Evolutionary conservation across 306 rosid species (phyloP), one percentile per base, ranked within the genome.

Genomic region (Malus asiatica): DNA sequence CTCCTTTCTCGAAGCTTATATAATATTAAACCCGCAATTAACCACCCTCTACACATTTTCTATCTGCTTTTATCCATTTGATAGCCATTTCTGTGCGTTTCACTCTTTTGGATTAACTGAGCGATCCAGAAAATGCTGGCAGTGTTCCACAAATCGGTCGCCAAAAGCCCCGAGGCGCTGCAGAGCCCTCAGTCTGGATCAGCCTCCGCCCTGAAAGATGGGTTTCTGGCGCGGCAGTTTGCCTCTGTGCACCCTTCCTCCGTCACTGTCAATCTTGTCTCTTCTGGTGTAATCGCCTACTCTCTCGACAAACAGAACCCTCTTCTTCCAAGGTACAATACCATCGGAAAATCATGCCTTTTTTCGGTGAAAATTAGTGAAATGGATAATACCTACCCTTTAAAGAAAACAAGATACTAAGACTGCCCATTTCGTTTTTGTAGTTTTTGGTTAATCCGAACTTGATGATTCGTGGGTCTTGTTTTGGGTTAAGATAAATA

Each of bases 131-230:
- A 86, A 88, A 96, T 96, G 99, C 48, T 96, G 18, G 99, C 99
- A 1, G 93, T 96, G 70, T 92, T 96, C 80, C 88, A 92, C 70
- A 87, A 92, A 80, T 89, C 93, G 14, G 97, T 96, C 70, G 98
- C 98, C 0, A 91, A 89, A 85, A 69, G 92, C 81, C 99, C 99
- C 16, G 93, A 86, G 40, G 99, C 83, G 79, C 90, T 95, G 10
- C 80, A 81, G 76, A 87, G 78, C 65, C 93, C 97, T 72, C 72
- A 84, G 25, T 82, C 99, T 23, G 86, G 73, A 68, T 66, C 88
- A 19, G 89, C 82, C 19, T 88, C 91, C 33, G 86, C 97, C 68
- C 83, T 95, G 33, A 90, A 95, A 76, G 97, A 92, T 74, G 93
- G 87, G 7, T 79, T 89, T 77, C 69, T 95, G 22, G 83, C 91